These are phyloP conservation scores for Pestalotiopsis sp. DNA, from an alignment of 2,329 filamentous ascomycete genomes.

Conservation along the genomic window DNA sequence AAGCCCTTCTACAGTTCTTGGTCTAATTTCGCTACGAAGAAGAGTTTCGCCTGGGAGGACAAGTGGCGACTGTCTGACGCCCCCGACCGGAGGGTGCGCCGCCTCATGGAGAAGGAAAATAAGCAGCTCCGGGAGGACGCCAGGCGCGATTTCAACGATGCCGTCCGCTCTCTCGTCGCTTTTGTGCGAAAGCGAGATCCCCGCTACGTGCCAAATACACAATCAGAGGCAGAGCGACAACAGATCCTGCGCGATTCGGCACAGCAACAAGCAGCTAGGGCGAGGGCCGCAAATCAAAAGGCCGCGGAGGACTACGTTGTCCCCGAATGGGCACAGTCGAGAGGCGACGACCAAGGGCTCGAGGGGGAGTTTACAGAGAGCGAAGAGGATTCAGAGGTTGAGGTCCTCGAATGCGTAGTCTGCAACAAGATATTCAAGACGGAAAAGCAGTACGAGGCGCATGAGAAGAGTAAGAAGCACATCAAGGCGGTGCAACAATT, in stretches of 20 bases:
- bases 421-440: slow-evolving; percentile 87
- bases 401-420: slow-evolving; percentile 72
- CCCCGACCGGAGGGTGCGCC: slow-evolving; percentile 79
- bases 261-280: slow-evolving; percentile 80
- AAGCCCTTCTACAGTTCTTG: slow-evolving; percentile 81
- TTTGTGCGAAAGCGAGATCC: slow-evolving; percentile 93
- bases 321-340: slow-evolving; percentile 75
- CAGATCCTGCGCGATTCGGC: slow-evolving; percentile 76
- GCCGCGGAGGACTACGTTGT: slow-evolving; percentile 66
- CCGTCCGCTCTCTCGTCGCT: slow-evolving; percentile 80
- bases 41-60: slow-evolving; percentile 90
- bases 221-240: slow-evolving; percentile 81
- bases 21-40: slow-evolving; percentile 80
- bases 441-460: slow-evolving; percentile 86
- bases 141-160: slow-evolving; percentile 87
- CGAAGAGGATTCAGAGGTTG: slow-evolving; percentile 57
- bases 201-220: slow-evolving; percentile 75
- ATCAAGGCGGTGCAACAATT: slow-evolving; percentile 82
- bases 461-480: slow-evolving; percentile 97
- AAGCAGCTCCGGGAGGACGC: slow-evolving; percentile 80
- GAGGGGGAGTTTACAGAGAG: slow-evolving; percentile 61
- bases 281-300: slow-evolving; percentile 78
- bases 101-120: slow-evolving; percentile 96
- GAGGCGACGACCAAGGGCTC: slow-evolving; percentile 52
- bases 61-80: slow-evolving; percentile 82